Conservation (phyloP, 2,329 filamentous ascomycete species). For the Neonectria magnoliae region DNA sequence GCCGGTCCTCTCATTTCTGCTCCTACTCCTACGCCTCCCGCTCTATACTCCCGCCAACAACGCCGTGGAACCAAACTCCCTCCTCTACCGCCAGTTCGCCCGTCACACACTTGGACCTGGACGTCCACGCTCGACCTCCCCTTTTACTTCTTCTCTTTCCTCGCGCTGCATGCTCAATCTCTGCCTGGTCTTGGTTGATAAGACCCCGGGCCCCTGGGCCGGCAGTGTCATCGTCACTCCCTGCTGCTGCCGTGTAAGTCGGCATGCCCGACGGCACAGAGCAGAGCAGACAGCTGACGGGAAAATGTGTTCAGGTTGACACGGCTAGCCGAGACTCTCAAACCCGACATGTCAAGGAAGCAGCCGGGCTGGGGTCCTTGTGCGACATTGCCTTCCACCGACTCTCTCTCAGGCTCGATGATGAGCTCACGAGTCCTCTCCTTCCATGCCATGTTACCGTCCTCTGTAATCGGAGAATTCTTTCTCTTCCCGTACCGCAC, state of each 20-base stretch:
- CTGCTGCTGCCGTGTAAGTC: constrained; percentile 4
- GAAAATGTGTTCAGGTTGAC: background rate
- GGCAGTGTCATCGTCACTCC: background rate
- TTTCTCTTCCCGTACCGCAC: background rate
- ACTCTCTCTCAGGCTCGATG: background rate
- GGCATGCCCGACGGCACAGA: background rate
- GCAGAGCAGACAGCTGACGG: background rate
- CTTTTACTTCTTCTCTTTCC: background rate
- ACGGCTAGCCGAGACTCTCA: background rate
- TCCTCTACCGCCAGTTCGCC: background rate
- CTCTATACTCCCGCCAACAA: constrained; percentile 2
- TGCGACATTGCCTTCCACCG: background rate
- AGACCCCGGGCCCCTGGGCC: background rate
- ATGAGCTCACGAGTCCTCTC: background rate
- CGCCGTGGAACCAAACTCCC: constrained; percentile 5
- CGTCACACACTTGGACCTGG: background rate
- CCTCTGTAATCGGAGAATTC: background rate
- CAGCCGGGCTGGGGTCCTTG: background rate
- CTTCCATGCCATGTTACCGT: background rate
- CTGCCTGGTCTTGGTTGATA: background rate
- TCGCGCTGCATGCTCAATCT: background rate
- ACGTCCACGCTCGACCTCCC: background rate
- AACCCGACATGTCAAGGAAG: background rate
- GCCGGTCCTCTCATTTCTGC: background rate
- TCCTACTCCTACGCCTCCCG: background rate